Evolutionary conservation across 2,329 filamentous ascomycete species (phyloP).

Genomic region (Aspergillus puulaauensis): DNA sequence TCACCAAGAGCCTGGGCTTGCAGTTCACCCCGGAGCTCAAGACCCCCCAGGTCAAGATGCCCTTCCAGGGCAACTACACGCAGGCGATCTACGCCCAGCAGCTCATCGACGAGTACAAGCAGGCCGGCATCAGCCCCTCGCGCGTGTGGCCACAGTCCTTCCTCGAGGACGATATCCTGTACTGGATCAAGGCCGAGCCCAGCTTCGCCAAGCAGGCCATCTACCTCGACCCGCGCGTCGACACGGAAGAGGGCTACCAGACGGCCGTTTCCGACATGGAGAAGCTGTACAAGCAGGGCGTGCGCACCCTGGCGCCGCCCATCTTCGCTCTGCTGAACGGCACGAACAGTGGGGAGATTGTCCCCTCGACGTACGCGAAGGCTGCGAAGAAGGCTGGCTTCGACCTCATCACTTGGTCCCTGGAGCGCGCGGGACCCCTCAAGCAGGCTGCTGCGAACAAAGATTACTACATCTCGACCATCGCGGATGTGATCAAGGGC

Average conservation of each 20-base stretch:
- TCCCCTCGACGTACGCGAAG: slow-evolving; percentile 18
- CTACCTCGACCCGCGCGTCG: slow-evolving; percentile 19
- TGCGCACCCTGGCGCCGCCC: slow-evolving; percentile 18
- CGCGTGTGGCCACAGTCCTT: slow-evolving; percentile 23
- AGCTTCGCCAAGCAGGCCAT: slow-evolving; percentile 19
- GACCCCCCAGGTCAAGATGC: slow-evolving; percentile 17
- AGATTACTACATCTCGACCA: slow-evolving; percentile 17
- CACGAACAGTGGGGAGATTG: slow-evolving; percentile 16
- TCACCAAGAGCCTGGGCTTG: slow-evolving; percentile 17
- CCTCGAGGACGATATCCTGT: slow-evolving; percentile 19
- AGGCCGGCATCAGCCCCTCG: slow-evolving; percentile 13
- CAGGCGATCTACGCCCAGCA: slow-evolving; percentile 21
- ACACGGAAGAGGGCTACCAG: slow-evolving; percentile 15
- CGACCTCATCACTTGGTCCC: slow-evolving; percentile 20
- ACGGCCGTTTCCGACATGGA: slow-evolving; percentile 14
- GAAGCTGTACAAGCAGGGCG: slow-evolving; percentile 13
- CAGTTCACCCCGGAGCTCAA: slow-evolving; percentile 22
- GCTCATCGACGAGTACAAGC: slow-evolving; percentile 22
- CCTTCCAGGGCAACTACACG: slow-evolving; percentile 19
- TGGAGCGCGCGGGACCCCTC: slow-evolving; percentile 19
- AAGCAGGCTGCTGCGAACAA: slow-evolving; percentile 14
- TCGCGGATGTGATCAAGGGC: slow-evolving; percentile 11
- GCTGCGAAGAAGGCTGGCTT: slow-evolving; percentile 17
- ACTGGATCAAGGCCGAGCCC: slow-evolving; percentile 20
- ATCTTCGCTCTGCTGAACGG: slow-evolving; percentile 20